A percentile compares a stretch with the other conserved stretches of the same genome.
Conservation (phyloP, 257 asterid species). For the Voacanga thouarsii region DNA sequence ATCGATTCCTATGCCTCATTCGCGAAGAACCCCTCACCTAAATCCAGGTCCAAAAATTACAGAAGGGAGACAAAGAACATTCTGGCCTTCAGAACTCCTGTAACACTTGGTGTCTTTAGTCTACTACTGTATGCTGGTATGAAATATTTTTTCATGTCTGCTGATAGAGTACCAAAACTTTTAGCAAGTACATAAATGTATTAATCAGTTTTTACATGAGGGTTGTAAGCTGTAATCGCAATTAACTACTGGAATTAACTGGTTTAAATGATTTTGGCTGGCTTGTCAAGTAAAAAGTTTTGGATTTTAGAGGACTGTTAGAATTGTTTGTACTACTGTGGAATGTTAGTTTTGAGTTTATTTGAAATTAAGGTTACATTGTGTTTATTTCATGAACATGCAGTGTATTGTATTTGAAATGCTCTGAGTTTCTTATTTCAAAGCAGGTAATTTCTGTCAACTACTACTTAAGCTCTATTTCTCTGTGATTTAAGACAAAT, state of each 20-base stretch:
- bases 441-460: too few species aligned
- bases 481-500: too few species aligned
- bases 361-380: too few species aligned
- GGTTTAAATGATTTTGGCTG: not conserved
- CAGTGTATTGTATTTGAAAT: too few species aligned
- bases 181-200: conserved; percentile 33
- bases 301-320: too few species aligned
- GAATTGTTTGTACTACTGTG: too few species aligned
- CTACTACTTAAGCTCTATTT: too few species aligned
- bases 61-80: conserved; percentile 25
- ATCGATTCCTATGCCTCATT: conserved; percentile 61
- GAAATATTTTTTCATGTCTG: conserved; percentile 23
- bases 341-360: too few species aligned
- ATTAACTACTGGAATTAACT: too few species aligned
- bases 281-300: not conserved
- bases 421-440: too few species aligned
- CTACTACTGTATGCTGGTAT: conserved; percentile 29
- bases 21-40: conserved; percentile 41
- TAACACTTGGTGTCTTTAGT: conserved; percentile 31
- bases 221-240: not conserved
- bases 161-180: conserved; percentile 22
- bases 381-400: too few species aligned
- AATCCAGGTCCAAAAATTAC: conserved; percentile 16
- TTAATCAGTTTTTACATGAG: not conserved
- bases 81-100: conserved; percentile 30